Evolutionary conservation across 2,329 filamentous ascomycete genomes (phyloP).

Genomic region (Xylaria sp.): DNA sequence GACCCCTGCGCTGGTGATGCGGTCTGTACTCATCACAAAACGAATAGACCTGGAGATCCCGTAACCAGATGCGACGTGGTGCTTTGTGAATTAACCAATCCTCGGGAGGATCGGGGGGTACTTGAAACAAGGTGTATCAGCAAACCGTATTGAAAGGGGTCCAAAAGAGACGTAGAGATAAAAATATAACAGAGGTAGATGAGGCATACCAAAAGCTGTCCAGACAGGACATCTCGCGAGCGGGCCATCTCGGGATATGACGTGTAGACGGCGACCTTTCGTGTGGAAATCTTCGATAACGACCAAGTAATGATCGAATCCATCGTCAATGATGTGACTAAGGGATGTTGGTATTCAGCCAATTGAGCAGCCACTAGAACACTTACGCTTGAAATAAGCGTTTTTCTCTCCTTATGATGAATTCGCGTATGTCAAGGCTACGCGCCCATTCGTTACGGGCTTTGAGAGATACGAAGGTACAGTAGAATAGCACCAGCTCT

Average conservation of each 20-base stretch:
- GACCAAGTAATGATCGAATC: conserved; percentile 62
- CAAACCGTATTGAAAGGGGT: neutral
- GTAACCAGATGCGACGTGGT: conserved; percentile 60
- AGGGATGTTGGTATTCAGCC: neutral
- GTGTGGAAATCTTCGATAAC: conserved; percentile 63
- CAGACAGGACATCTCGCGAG: conserved; percentile 67
- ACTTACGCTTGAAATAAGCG: conserved; percentile 67
- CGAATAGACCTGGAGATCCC: conserved; percentile 66
- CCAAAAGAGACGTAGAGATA: neutral
- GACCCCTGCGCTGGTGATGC: conserved; percentile 61
- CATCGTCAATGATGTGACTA: conserved; percentile 67
- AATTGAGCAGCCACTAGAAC: neutral
- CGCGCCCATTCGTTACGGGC: conserved; percentile 58
- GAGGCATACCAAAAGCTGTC: conserved; percentile 68
- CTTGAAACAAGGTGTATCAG: conserved; percentile 46
- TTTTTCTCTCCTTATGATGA: conserved; percentile 58
- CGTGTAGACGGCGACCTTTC: conserved; percentile 63
- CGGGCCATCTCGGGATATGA: conserved; percentile 65
- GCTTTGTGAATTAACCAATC: conserved; percentile 63
- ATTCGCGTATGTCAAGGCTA: conserved; percentile 58
- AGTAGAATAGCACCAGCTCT: conserved; percentile 71
- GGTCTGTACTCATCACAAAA: conserved; percentile 67
- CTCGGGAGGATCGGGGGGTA: conserved; percentile 58
- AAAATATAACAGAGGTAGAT: neutral
- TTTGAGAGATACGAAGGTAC: conserved; percentile 67